Evolutionary conservation across 345 rosid genomes (phyloP), one percentile per base, ranked within the genome.

Genomic region (Camelina sativa): DNA sequence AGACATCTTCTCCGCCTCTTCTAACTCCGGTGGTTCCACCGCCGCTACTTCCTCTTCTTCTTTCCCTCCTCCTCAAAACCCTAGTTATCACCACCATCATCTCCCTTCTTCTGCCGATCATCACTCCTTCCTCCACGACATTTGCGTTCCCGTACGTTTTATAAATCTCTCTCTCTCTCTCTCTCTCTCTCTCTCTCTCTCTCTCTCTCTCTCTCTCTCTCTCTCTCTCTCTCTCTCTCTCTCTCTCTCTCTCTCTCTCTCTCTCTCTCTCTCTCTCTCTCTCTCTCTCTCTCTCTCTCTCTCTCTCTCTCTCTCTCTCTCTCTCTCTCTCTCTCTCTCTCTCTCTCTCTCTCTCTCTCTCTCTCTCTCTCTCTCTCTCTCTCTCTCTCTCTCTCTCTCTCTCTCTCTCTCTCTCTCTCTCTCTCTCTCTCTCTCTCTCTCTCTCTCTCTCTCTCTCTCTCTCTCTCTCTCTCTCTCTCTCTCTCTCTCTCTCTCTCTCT

Each of bases 81-180:
- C 80, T 5, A 82, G 75, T 71, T 83, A 82, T 76, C 77, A 84
- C 52, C 80, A 86, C 80, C 82, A 86, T n/a, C 91, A 75, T 73
- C 74, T 52, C 60, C 78, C 62, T 62, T 70, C 76, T 28, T 73
- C 77, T 53, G 1, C 77, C 73, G 62, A 78, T 62, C 40, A 61
- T 30, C 38, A 53, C 22, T 67, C 72, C 52, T 88, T 89, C 80
- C 80, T 86, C 59, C 83, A 86, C 84, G 85, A 88, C 44, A 85
- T 92, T 72, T 84, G 85, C 40, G 80, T 92, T 23, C 96, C 93
- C 6, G 93, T 92, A 83, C 22, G 46, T 38, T 4, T 28, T 28
- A 8, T 25, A 10, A 10, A 3, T 0, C 58, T 53, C 58, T 54
- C 53, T 7, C 8, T 5, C 1, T 47, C 48, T 19, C 6, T 3